Evolutionary conservation across 2,329 filamentous ascomycete species (phyloP).

Genomic region (Parascedosporium putredinis): DNA sequence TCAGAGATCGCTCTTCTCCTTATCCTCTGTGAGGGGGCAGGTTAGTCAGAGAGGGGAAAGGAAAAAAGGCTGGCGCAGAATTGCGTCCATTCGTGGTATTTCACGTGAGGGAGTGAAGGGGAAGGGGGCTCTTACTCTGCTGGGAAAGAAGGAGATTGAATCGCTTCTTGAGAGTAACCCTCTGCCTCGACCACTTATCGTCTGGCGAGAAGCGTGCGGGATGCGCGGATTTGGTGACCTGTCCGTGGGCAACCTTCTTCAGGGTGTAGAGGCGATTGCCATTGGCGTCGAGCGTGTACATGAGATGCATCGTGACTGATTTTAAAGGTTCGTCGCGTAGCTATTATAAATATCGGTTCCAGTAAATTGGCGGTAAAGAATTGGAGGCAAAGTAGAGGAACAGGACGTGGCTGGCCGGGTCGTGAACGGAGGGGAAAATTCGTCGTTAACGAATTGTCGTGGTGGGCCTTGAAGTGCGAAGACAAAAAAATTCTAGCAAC

Average conservation of each 20-base stretch:
- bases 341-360: no score
- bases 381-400: no score
- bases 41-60: no score
- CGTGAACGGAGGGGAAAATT: no score
- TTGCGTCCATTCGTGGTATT: not conserved
- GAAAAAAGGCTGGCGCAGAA: no score
- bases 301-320: conserved; percentile 43
- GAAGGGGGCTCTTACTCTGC: conserved; percentile 37
- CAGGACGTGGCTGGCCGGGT: no score
- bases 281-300: conserved; percentile 73
- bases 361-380: no score
- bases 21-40: conserved; percentile 6
- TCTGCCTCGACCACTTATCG: conserved; percentile 96
- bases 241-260: conserved; percentile 74
- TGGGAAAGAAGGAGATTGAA: conserved; percentile 83
- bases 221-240: conserved; percentile 92
- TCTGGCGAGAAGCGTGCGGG: conserved; percentile 95
- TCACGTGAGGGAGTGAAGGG: not conserved
- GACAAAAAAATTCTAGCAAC: conserved; percentile 2
- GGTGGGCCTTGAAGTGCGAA: not conserved
- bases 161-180: conserved; percentile 88
- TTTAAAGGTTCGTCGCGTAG: not conserved
- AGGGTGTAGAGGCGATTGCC: conserved; percentile 93
- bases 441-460: not conserved
- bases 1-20: conserved; percentile 5